A percentile compares a stretch with the other conserved stretches of the same genome.
Evolutionary conservation across 139 green algal genomes (phyloP).

Genomic region (Closterium sp.): DNA sequence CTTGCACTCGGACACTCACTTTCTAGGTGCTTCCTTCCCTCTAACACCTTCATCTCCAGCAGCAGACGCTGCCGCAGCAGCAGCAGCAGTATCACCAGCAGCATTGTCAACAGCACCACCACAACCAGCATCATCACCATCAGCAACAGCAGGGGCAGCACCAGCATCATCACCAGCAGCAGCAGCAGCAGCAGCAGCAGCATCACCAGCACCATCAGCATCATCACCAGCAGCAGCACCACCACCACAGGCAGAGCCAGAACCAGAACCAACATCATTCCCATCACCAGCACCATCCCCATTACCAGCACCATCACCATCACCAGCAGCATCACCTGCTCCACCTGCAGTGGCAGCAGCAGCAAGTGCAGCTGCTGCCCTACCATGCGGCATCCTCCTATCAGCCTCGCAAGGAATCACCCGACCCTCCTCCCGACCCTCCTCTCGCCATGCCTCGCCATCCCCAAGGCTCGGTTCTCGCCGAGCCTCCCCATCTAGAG

Average conservation of each 20-base stretch:
- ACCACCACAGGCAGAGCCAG: no score
- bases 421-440: not conserved
- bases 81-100: not conserved
- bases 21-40: no score
- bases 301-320: not conserved
- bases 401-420: not conserved
- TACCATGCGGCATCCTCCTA: not conserved
- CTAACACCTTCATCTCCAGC: no score
- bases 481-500: not conserved
- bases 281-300: not conserved
- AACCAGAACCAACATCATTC: no score
- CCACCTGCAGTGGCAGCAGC: not conserved
- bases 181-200: no score
- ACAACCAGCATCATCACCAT: no score
- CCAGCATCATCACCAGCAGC: no score
- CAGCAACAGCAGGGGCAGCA: no score
- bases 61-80: not conserved
- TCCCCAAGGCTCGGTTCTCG: not conserved
- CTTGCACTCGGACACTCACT: no score
- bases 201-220: no score
- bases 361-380: not conserved
- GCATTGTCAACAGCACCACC: not conserved
- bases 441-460: not conserved
- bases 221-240: no score
- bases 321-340: not conserved